Evolutionary conservation across 2,329 filamentous ascomycete genomes (phyloP), one percentile per base, ranked within the genome.

Genomic region (Rutstroemia sydowiana): DNA sequence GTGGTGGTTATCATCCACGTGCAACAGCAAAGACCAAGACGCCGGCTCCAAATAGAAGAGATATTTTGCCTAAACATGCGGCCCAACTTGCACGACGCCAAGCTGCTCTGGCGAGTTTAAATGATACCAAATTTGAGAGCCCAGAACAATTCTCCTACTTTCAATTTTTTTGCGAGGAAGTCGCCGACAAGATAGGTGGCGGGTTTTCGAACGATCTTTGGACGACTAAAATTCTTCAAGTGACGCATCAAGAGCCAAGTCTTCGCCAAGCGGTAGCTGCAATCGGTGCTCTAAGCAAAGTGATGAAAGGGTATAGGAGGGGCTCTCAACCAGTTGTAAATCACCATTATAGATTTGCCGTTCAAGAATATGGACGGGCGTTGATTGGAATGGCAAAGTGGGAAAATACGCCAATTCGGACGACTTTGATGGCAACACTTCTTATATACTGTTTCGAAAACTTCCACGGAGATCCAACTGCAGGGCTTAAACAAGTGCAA

Each of bases 281-380:
- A 21, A 50, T 50, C 9, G 48, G 48, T n/a, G 48, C 48, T 30
- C 48, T 50, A 4, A 28, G 40, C 28, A 50, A 21, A 14, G 48
- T 45, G 6, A 45, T 45, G 40, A 45, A 23, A 11, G 40, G 31
- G 20, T 39, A 26, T n/a, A 50, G 45, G 13, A n/a, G 26, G 13
- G 48, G 48, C 6, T 32, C 26, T 3, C 23, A 34, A 28, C 23
- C 11, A 18, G 11, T 18, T 3, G 44, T 45, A 13, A 45, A 50
- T n/a, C 40, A 50, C n/a, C 39, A 50, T 28, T 50, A 50, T 23
- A 50, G 40, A 30, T 50, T 50, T 20, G 40, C 48, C 16, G 10
- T 45, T 18, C 40, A 21, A 18, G 48, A 50, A 45, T 50, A 50
- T 28, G 48, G 48, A 9, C 32, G 26, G 45, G 48, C 48, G 21